phyloP scores from a whole-genome alignment of 768 basidiomycete species.

The Auriscalpium orientale region DNA sequence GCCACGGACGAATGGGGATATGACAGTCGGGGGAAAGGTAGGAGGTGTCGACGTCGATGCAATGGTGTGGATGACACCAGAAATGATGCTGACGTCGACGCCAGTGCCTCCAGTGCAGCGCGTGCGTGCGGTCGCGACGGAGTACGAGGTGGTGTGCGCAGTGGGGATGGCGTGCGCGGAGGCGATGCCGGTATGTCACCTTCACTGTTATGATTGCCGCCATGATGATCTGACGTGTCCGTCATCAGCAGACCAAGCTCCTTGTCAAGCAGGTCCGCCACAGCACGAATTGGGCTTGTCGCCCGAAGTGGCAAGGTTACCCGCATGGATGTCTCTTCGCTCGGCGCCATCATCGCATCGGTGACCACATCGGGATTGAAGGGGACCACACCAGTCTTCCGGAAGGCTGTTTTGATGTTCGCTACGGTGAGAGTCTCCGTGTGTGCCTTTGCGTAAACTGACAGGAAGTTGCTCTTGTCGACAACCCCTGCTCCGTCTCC shows the following conservation, averaged over 20 bases:
- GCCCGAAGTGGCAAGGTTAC: slow-evolving; percentile 19
- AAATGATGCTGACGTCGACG: background rate
- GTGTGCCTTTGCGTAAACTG: slow-evolving; percentile 28
- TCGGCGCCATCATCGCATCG: slow-evolving; percentile 28
- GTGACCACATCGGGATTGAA: slow-evolving; percentile 28
- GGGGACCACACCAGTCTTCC: slow-evolving; percentile 32
- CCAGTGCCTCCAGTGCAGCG: background rate
- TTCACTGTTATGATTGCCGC: too few species aligned
- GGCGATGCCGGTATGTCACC: too few species aligned
- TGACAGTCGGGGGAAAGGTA: background rate
- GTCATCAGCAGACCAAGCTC: background rate
- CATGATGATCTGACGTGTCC: too few species aligned
- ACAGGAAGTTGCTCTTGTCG: slow-evolving; percentile 29
- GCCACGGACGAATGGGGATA: background rate
- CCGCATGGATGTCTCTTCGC: slow-evolving; percentile 21
- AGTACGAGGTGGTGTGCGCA: background rate
- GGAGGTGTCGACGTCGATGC: background rate
- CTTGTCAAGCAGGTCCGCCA: background rate
- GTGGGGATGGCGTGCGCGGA: too few species aligned
- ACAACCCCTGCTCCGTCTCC: background rate
- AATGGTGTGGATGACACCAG: background rate
- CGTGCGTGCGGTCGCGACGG: background rate
- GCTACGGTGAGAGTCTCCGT: slow-evolving; percentile 20
- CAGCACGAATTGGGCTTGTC: slow-evolving; percentile 18
- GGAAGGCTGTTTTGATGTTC: slow-evolving; percentile 18